Percentiles rank a stretch among this genome's conserved stretches.
phyloP scores from a whole-genome alignment of 2,329 filamentous ascomycete genomes.

The Hymenoscyphus salicellus region DNA sequence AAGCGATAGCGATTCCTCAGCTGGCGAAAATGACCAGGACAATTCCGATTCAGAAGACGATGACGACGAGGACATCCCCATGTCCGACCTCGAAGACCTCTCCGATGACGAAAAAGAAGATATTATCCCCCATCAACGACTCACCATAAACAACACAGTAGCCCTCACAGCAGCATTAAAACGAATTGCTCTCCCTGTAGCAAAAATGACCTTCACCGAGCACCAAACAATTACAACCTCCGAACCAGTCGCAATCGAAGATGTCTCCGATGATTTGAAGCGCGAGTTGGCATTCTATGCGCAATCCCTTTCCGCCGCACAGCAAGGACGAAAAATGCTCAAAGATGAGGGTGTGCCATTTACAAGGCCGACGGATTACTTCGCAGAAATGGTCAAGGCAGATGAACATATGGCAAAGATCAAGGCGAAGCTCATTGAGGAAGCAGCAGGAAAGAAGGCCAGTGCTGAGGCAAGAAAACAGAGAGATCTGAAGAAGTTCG shows the following conservation, averaged over 20 bases:
- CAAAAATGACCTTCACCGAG: slow-evolving; percentile 72
- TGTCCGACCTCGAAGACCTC: slow-evolving; percentile 79
- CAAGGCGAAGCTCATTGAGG: slow-evolving; percentile 87
- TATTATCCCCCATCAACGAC: slow-evolving; percentile 82
- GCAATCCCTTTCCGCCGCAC: slow-evolving; percentile 78
- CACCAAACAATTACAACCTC: slow-evolving; percentile 74
- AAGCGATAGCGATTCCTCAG: slow-evolving; percentile 55
- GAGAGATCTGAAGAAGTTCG: slow-evolving; percentile 97
- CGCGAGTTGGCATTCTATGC: slow-evolving; percentile 92
- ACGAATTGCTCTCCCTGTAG: slow-evolving; percentile 70
- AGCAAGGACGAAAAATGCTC: slow-evolving; percentile 68
- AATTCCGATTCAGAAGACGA: slow-evolving; percentile 57
- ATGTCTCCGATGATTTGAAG: slow-evolving; percentile 86
- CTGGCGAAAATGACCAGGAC: slow-evolving; percentile 45
- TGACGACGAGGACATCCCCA: slow-evolving; percentile 81
- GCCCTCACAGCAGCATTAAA: slow-evolving; percentile 78
- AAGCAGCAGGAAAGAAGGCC: slow-evolving; percentile 89
- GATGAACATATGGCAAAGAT: slow-evolving; percentile 98
- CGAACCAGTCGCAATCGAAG: slow-evolving; percentile 68
- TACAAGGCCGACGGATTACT: slow-evolving; percentile 88
- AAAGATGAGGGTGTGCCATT: slow-evolving; percentile 83
- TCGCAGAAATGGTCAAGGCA: slow-evolving; percentile 98
- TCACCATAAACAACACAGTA: slow-evolving; percentile 95
- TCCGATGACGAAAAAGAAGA: slow-evolving; percentile 81
- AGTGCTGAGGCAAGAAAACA: slow-evolving; percentile 86